These are phyloP conservation scores for Cryptococcus sp. DNA, from an alignment of 1,284 basidiomycete genomes.

Conservation along the genomic window DNA sequence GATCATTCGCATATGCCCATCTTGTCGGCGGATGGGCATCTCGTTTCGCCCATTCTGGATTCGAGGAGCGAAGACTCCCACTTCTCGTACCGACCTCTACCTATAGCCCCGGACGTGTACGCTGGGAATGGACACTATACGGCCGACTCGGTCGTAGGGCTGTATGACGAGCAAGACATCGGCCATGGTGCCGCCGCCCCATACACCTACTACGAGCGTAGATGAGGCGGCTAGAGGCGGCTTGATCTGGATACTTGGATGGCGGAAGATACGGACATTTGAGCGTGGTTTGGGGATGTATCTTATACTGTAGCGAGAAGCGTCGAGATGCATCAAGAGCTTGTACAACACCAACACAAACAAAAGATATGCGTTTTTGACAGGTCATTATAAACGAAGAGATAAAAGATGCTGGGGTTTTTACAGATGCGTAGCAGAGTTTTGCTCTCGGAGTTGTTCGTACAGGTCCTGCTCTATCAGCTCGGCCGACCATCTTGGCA, in stretches of 20 bases:
- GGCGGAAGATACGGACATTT: neutral
- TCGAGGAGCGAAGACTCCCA: neutral
- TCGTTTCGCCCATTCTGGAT: constrained; percentile 28
- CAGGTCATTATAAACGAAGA: no score
- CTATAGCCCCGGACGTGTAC: neutral
- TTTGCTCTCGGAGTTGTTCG: constrained; percentile 30
- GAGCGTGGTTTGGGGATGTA: neutral
- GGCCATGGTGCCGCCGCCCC: neutral
- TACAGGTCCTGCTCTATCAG: constrained; percentile 26
- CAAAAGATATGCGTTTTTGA: no score
- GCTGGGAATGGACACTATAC: no score
- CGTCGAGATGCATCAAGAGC: no score
- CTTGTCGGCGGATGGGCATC: constrained; percentile 31
- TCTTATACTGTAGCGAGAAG: neutral
- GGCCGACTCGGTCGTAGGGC: neutral
- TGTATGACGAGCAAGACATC: neutral
- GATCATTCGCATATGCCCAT: constrained; percentile 35
- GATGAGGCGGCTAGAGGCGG: no score
- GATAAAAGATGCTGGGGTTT: no score
- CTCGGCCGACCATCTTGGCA: constrained; percentile 3
- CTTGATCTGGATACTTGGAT: no score
- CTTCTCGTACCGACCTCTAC: neutral
- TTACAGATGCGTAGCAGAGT: constrained; percentile 4
- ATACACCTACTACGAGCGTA: no score
- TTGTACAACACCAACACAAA: no score